Evolutionary conservation across 352 stramenopile species (phyloP).

Genomic region (Pythium phragmiticola): DNA sequence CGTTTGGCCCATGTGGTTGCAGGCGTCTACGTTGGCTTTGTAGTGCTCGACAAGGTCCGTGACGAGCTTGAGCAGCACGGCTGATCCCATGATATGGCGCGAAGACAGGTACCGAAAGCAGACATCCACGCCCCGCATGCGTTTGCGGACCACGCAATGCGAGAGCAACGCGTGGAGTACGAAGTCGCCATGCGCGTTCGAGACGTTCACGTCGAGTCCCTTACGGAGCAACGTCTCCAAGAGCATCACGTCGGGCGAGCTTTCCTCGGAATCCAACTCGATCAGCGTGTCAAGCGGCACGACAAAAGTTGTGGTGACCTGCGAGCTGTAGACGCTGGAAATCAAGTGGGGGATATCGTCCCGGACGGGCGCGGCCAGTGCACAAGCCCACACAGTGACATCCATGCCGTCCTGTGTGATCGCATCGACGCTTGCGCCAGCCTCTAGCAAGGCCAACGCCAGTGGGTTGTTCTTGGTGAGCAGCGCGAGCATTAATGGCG

Average conservation of each 20-base stretch:
- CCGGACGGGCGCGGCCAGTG: constrained; percentile 34
- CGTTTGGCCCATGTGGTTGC: constrained; percentile 63
- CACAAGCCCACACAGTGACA: constrained; percentile 58
- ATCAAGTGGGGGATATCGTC: constrained; percentile 21
- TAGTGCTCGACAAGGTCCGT: constrained; percentile 35
- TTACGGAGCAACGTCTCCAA: constrained; percentile 20
- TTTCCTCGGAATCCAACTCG: constrained; percentile 37
- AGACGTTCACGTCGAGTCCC: constrained; percentile 59
- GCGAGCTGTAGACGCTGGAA: constrained; percentile 17
- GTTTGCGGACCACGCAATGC: constrained; percentile 41
- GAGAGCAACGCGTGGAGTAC: constrained; percentile 64
- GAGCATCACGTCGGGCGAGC: constrained; percentile 37
- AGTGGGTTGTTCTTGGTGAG: constrained; percentile 35
- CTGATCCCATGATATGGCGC: constrained; percentile 19
- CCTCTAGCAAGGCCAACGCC: constrained; percentile 27
- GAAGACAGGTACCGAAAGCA: constrained; percentile 60
- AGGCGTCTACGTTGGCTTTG: constrained; percentile 48
- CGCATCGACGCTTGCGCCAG: constrained; percentile 45
- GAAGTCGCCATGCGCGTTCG: constrained; percentile 57
- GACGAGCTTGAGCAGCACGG: constrained; percentile 27
- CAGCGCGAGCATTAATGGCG: constrained; percentile 61
- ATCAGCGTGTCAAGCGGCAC: constrained; percentile 26
- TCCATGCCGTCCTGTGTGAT: constrained; percentile 53
- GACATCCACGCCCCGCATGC: constrained; percentile 51
- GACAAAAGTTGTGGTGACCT: constrained; percentile 18